Evolutionary conservation across 192 early-diverging fungal genomes (phyloP).

Genomic region (Gonapodya prolifera): DNA sequence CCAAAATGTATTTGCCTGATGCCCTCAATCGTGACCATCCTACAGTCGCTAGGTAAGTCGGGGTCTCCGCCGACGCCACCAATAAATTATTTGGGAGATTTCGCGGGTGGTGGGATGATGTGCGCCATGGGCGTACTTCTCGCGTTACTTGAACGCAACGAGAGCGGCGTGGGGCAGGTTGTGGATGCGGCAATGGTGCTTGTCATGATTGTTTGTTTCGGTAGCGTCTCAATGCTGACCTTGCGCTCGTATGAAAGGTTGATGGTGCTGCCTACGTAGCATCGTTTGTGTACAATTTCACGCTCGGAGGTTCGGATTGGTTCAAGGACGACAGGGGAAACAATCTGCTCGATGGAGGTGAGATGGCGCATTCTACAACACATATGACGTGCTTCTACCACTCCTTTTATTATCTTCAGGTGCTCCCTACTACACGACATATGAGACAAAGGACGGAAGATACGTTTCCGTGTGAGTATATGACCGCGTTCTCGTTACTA

Average conservation of each 20-base stretch:
- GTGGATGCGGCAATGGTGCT: slow-evolving; percentile 45
- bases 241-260: slow-evolving; percentile 13
- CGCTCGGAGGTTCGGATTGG: slow-evolving; percentile 28
- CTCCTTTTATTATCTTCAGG: no score
- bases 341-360: slow-evolving; percentile 46
- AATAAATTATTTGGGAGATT: slow-evolving; percentile 41
- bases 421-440: slow-evolving; percentile 55
- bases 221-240: neutral
- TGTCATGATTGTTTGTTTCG: neutral
- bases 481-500: neutral
- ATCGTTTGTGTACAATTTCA: slow-evolving; percentile 49
- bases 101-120: slow-evolving; percentile 54
- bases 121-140: slow-evolving; percentile 50
- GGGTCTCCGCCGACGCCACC: slow-evolving; percentile 29
- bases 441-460: slow-evolving; percentile 49
- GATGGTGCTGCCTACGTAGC: slow-evolving; percentile 41
- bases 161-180: slow-evolving; percentile 48
- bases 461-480: slow-evolving; percentile 42
- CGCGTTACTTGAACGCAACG: slow-evolving; percentile 40
- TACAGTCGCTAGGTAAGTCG: slow-evolving; percentile 29
- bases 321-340: slow-evolving; percentile 41
- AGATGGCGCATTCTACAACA: no score
- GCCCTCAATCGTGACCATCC: neutral
- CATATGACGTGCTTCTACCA: no score
- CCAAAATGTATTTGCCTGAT: no score